Evolutionary conservation across 2,329 filamentous ascomycete species (phyloP).

Genomic region (Venturia oleaginea): DNA sequence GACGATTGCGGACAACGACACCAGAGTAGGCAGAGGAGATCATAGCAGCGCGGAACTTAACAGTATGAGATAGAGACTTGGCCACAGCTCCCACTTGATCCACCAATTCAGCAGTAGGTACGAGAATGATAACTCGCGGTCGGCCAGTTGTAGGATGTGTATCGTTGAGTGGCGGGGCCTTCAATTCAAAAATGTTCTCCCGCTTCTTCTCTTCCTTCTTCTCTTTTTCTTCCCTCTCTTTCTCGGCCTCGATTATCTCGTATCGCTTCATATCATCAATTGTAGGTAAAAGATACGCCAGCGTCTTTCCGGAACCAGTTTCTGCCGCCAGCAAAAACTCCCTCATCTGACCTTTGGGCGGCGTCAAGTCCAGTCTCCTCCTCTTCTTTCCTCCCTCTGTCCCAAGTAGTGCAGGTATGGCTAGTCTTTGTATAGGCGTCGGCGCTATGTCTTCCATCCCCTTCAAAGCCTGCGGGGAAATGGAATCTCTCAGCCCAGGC

Average conservation of each 20-base stretch:
- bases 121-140: slow-evolving; percentile 74
- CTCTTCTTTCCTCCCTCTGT: slow-evolving; percentile 36
- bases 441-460: slow-evolving; percentile 68
- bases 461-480: slow-evolving; percentile 56
- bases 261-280: slow-evolving; percentile 77
- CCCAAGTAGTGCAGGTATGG: slow-evolving; percentile 71
- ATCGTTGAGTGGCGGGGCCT: slow-evolving; percentile 48
- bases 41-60: slow-evolving; percentile 78
- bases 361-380: slow-evolving; percentile 20
- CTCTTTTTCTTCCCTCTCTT: slow-evolving; percentile 35
- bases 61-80: slow-evolving; percentile 72
- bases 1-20: slow-evolving; percentile 70
- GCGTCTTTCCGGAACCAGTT: slow-evolving; percentile 92
- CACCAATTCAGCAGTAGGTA: slow-evolving; percentile 88
- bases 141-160: slow-evolving; percentile 66
- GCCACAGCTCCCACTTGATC: slow-evolving; percentile 73
- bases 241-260: slow-evolving; percentile 47
- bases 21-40: slow-evolving; percentile 71
- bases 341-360: slow-evolving; percentile 35
- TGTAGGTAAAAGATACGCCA: slow-evolving; percentile 80
- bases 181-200: slow-evolving; percentile 50
- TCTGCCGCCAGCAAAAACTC: slow-evolving; percentile 84
- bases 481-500: slow-evolving; percentile 59
- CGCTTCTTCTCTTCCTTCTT: slow-evolving; percentile 19
- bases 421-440: slow-evolving; percentile 81